Base-by-base conservation (phyloP, 805 yeast species). In the Kockiozyma suomiensis region DNA sequence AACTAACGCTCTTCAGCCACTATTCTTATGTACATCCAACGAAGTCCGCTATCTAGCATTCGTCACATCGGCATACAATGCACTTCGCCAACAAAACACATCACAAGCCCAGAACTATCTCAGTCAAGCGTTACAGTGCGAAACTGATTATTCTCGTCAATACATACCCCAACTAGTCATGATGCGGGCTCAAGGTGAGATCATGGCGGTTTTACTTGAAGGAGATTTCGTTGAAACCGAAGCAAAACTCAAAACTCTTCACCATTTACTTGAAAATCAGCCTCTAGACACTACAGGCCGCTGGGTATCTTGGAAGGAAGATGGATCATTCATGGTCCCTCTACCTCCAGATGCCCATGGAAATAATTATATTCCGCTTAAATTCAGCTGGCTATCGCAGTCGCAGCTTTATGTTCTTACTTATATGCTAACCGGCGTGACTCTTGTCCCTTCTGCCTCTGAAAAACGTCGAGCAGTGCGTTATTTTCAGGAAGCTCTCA, bases 101-200 rank as follows among this genome's bases (percentile, higher is more conserved):
- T 8, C 56, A 4, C 42, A 38, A 7, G 64, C 64, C 3, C 46
- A 25, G 3, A 49, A 61, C 10, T 48, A 7, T 26, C 48, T 62
- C 13, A 17, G 28, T 12, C 59, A 45, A n/a, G 65, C 66, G 2
- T 12, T 13, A 6, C 55, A 55, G 35, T 59, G 54, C 48, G 64
- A 62, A 32, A 56, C 66, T 2, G 66, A 61, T 23, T 62, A 62
- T 23, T 35, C 66, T 1, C 26, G 60, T n/a, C 37, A 40, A 15
- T 60, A 62, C 32, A 47, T 62, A 4, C 65, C 65, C 8, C 62
- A 61, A 37, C 46, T 62, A 4, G 54, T 53, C 12, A 43, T 62
- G 25, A 61, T 62, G 65, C 54, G 64, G 4, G n/a, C 50, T 15
- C 21, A 35, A 13, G 49, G 40, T 33, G 62, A 62, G 6, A 32